phyloP scores from a whole-genome alignment of 1,284 basidiomycete species.

The Cutaneotrichosporon sp. region DNA sequence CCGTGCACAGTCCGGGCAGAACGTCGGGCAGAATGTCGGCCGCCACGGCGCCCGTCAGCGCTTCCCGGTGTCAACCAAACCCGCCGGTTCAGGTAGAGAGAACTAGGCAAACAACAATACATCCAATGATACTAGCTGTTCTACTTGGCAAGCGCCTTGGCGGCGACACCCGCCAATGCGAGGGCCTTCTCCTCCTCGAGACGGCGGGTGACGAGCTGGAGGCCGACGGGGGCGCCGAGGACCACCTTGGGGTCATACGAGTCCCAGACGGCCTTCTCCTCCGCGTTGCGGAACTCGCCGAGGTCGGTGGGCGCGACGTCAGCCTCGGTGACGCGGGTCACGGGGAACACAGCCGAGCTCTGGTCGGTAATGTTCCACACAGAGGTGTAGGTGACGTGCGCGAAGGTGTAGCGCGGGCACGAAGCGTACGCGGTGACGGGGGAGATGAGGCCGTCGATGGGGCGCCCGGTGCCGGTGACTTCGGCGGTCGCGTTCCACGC shows the following conservation, averaged over 20 bases:
- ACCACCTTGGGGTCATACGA: slow-evolving; percentile 63
- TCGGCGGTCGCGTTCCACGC: slow-evolving; percentile 35
- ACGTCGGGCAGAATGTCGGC: no score
- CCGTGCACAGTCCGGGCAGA: no score
- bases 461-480: slow-evolving; percentile 41
- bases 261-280: slow-evolving; percentile 60
- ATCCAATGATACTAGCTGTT: background rate
- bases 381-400: slow-evolving; percentile 41
- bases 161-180: slow-evolving; percentile 32
- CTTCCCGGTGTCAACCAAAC: no score
- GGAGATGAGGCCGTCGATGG: slow-evolving; percentile 44
- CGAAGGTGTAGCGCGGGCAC: slow-evolving; percentile 34
- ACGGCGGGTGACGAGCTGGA: slow-evolving; percentile 70
- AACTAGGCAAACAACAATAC: background rate
- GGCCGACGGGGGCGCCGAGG: slow-evolving; percentile 64
- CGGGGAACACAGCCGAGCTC: slow-evolving; percentile 63
- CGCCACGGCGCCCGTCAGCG: no score
- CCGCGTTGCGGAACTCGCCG: slow-evolving; percentile 57
- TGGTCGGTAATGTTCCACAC: slow-evolving; percentile 47
- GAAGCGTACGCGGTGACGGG: slow-evolving; percentile 37
- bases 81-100: no score
- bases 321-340: slow-evolving; percentile 60
- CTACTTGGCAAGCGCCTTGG: slow-evolving; percentile 18
- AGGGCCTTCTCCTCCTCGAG: slow-evolving; percentile 58
- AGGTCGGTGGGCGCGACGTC: slow-evolving; percentile 50